These are phyloP conservation scores for Ceratobasidium sp. DNA, from an alignment of 1,284 basidiomycete species.

Conservation along the genomic window DNA sequence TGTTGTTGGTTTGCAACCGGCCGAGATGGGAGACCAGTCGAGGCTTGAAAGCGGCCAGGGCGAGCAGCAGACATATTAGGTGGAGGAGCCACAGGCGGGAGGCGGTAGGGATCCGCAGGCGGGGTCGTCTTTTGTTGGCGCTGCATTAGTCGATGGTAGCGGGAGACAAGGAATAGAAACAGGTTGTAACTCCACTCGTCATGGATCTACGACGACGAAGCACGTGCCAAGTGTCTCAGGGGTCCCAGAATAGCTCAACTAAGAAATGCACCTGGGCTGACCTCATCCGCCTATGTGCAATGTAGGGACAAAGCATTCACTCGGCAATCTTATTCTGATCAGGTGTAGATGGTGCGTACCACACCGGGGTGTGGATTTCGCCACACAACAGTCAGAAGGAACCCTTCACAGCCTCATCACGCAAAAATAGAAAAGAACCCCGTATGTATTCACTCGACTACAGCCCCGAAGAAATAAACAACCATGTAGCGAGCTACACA, in stretches of 20 bases:
- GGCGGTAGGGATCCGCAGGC: not conserved
- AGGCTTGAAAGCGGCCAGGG: slow-evolving; percentile 22
- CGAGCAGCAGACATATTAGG: slow-evolving; percentile 4
- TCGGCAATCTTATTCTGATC: no score
- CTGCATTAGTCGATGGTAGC: no score
- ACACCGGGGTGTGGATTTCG: no score
- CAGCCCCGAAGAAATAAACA: not conserved
- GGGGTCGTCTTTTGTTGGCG: not conserved
- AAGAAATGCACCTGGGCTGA: no score
- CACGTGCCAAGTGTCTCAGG: not conserved
- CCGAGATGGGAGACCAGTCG: not conserved
- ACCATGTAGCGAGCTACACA: not conserved
- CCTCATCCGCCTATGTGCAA: no score
- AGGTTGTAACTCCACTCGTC: not conserved
- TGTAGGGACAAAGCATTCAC: no score
- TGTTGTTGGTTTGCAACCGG: slow-evolving; percentile 18
- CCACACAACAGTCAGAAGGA: no score
- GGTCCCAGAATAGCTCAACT: no score
- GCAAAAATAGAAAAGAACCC: not conserved
- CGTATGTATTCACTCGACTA: not conserved
- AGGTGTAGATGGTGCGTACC: no score
- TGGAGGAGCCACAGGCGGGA: not conserved
- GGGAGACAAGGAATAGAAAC: not conserved
- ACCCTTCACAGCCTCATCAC: not conserved
- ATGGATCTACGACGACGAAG: not conserved